Evolutionary conservation across 805 yeast genomes (phyloP).

Genomic region (Candida parachauliodes): DNA sequence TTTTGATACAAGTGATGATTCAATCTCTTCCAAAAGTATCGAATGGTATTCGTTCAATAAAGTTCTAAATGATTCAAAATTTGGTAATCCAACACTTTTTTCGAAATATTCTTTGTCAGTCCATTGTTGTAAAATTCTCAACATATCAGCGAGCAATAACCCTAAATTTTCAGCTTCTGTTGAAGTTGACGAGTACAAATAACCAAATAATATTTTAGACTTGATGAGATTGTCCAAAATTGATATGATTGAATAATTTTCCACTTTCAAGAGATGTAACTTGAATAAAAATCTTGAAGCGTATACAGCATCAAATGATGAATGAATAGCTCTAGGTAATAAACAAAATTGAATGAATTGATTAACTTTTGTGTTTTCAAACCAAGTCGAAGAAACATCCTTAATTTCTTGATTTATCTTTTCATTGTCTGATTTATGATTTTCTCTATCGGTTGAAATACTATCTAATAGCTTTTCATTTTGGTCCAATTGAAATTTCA

Average conservation of each 20-base stretch:
- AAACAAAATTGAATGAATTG: slow-evolving; percentile 60
- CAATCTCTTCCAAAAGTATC: slow-evolving; percentile 41
- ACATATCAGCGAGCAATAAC: slow-evolving; percentile 57
- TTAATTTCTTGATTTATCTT: slow-evolving; percentile 24
- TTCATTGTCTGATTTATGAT: slow-evolving; percentile 42
- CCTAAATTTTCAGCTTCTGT: slow-evolving; percentile 82
- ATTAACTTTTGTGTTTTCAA: slow-evolving; percentile 19
- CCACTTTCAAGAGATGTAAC: slow-evolving; percentile 36
- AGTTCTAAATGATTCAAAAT: slow-evolving; percentile 34
- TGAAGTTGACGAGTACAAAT: slow-evolving; percentile 68
- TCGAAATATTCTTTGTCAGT: slow-evolving; percentile 25
- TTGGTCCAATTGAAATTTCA: slow-evolving; percentile 19
- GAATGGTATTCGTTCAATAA: slow-evolving; percentile 55
- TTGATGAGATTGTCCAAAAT: slow-evolving; percentile 47
- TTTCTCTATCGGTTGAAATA: slow-evolving; percentile 38
- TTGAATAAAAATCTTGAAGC: slow-evolving; percentile 57
- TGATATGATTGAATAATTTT: slow-evolving; percentile 35
- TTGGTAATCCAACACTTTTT: slow-evolving; percentile 16
- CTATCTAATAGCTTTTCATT: slow-evolving; percentile 21
- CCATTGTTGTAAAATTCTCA: slow-evolving; percentile 48
- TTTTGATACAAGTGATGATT: slow-evolving; percentile 39
- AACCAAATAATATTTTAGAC: slow-evolving; percentile 47
- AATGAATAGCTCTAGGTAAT: slow-evolving; percentile 72
- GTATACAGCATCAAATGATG: slow-evolving; percentile 79
- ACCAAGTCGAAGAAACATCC: slow-evolving; percentile 36